Percentiles rank a stretch among this genome's conserved stretches.
Conservation (phyloP, 768 basidiomycete genomes). For the Butyriboletus loyo region DNA sequence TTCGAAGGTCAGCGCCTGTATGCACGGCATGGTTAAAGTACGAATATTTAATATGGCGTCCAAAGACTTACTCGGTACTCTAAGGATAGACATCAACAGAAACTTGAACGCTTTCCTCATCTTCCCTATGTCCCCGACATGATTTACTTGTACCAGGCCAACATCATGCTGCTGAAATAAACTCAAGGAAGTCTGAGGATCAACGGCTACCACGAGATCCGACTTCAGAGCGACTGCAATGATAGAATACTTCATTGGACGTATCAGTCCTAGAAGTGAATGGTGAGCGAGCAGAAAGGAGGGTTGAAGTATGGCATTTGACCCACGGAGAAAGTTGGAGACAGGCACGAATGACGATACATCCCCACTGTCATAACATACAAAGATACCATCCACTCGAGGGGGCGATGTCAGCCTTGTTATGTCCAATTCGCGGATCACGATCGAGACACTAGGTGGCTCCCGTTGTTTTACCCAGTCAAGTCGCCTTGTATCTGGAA, state of each 20-base stretch:
- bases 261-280: conserved; percentile 49
- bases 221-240: conserved; percentile 89
- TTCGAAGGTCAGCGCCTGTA: conserved; percentile 48
- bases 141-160: conserved; percentile 75
- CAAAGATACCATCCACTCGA: conserved; percentile 69
- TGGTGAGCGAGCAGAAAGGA: conserved; percentile 9
- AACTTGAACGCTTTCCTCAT: conserved; percentile 74
- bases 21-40: conserved; percentile 19
- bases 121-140: conserved; percentile 55
- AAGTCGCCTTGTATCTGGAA: conserved; percentile 32
- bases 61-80: conserved; percentile 37
- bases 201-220: conserved; percentile 59
- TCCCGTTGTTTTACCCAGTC: conserved; percentile 38
- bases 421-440: conserved; percentile 56
- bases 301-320: background rate
- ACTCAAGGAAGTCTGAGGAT: conserved; percentile 49
- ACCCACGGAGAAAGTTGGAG: conserved; percentile 69
- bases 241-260: conserved; percentile 53
- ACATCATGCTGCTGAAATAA: conserved; percentile 63
- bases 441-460: conserved; percentile 43
- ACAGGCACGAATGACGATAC: conserved; percentile 62
- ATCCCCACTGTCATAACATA: conserved; percentile 81
- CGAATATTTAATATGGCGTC: background rate
- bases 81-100: conserved; percentile 63
- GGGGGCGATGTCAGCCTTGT: conserved; percentile 56